Base-by-base conservation (phyloP, 2,329 filamentous ascomycete genomes). In the Penicillium thymicola region DNA sequence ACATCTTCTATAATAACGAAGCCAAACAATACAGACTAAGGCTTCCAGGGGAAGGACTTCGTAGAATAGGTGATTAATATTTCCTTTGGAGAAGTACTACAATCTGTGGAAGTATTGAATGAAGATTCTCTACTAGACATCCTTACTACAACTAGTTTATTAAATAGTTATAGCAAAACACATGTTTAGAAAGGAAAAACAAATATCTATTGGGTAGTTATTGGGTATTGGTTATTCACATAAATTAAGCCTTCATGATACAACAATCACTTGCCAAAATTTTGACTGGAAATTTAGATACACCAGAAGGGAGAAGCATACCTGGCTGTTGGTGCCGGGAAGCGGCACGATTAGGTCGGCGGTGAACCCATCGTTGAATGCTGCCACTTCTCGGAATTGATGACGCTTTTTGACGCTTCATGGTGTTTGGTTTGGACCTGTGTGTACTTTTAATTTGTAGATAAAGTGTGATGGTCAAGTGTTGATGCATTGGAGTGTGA, bases 321-420 rank as follows among this genome's bases (percentile, higher is more conserved):
- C 85, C 78, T 85, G 78, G 72, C 72, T 82, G 75, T 89, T 89
- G 70, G 81, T 85, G 68, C 87, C 86, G 54, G 16, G 13, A 5
- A 21, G 11, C 5, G 16, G 16, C 41, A 44, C 2, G 5, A n/a
- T 18, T 13, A 27, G 9, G 4, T 18, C 4, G 5, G 37, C 37
- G 14, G 40, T 16, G 5, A 28, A 30, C 16, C 10, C 0, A 21
- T 32, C 7, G 4, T 32, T 32, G 11, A 27, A 8, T 32, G 10
- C 6, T 45, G 7, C 16, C n/a, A 28, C n/a, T 13, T 21, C 8
- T 32, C n/a, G n/a, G 10, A 5, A n/a, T 1, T 21, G 10, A 45
- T 18, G 27, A 30, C 18, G n/a, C 14, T 9, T 6, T n/a, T 27
- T 27, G 8, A n/a, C 1, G 9, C 25, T 18, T 9, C 6, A 21